Conservation (phyloP, 2,329 filamentous ascomycete species). For the Penicillium sp. region DNA sequence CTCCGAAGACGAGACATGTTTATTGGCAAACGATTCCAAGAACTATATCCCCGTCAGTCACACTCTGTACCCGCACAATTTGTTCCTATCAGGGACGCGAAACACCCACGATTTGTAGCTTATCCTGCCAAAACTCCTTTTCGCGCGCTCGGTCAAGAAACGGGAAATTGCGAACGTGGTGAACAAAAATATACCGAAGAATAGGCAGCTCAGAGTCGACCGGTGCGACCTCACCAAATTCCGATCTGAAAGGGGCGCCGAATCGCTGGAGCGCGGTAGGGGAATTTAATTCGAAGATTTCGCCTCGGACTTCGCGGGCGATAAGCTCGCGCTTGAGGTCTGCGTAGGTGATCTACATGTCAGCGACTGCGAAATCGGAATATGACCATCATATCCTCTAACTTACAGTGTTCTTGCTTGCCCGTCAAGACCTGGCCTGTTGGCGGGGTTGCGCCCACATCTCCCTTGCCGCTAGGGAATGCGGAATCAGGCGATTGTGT, state of each 20-base stretch:
- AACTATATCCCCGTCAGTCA: constrained; percentile 57
- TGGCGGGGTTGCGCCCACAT: constrained; percentile 36
- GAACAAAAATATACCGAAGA: constrained; percentile 93
- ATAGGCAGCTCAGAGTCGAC: constrained; percentile 92
- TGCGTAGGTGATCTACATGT: constrained; percentile 36
- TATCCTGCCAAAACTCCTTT: constrained; percentile 99
- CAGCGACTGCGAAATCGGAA: neutral
- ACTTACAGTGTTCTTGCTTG: constrained; percentile 94
- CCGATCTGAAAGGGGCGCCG: constrained; percentile 90
- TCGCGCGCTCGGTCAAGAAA: constrained; percentile 95
- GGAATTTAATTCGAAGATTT: constrained; percentile 90
- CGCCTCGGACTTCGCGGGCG: constrained; percentile 80
- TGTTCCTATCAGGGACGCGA: neutral
- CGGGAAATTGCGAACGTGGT: constrained; percentile 96
- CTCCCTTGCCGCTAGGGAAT: constrained; percentile 14
- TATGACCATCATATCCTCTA: constrained; percentile 10
- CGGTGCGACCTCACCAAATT: constrained; percentile 87
- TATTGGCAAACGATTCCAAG: constrained; percentile 93
- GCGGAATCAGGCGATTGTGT: constrained; percentile 8
- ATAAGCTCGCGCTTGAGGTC: constrained; percentile 96
- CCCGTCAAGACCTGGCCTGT: constrained; percentile 69
- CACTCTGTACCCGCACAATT: neutral
- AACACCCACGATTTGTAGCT: constrained; percentile 77
- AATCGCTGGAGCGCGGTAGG: constrained; percentile 93
- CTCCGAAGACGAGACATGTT: constrained; percentile 95